Base-by-base conservation (phyloP, 2,329 filamentous ascomycete species). In the Fusarium sp. region DNA sequence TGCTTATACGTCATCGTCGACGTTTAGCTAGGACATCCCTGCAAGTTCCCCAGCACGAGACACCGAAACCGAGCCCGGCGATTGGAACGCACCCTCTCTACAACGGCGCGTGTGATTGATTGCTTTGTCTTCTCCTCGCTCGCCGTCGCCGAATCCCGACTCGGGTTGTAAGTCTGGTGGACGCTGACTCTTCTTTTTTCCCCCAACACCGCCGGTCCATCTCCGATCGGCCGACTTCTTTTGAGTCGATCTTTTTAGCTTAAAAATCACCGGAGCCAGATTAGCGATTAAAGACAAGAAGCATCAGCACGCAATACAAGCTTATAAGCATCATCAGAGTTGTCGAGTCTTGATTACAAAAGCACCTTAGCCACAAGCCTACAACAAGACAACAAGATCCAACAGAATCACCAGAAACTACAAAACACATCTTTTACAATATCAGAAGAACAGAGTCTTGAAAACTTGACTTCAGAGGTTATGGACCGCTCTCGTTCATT, bases 401-500 rank as follows among this genome's bases (percentile, higher is more conserved):
- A 22, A 6, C 42, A 13, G 56, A 27, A 27, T 22, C 65, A 65
- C 35, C 40, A 36, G 31, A 64, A 64, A 63, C 42, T 10, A 22
- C 61, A 65, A 25, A 31, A 63, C n/a, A 18, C 2, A 2, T 3
- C 3, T 13, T 50, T 50, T 57, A 27, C 31, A 27, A 68, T 38
- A 62, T n/a, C 22, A 33, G 42, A 50, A 54, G 11, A 29, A 31
- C 31, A 40, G 31, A 47, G 9, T 22, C 31, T 18, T 5, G 25
- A 33, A 42, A 54, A 64, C 27, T 35, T 35, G 29, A 25, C 18
- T 45, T n/a, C 4, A 6, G 4, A 58, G 25, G 40, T 42, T 47
- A 74, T 74, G 72, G 47, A 75, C 33, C 58, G 52, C 25, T 66
- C 70, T 59, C 74, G 70, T 20, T 74, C 74, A 27, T 75, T 64